phyloP scores from a whole-genome alignment of 768 basidiomycete genomes.

The Sporobolomyces roseus region DNA sequence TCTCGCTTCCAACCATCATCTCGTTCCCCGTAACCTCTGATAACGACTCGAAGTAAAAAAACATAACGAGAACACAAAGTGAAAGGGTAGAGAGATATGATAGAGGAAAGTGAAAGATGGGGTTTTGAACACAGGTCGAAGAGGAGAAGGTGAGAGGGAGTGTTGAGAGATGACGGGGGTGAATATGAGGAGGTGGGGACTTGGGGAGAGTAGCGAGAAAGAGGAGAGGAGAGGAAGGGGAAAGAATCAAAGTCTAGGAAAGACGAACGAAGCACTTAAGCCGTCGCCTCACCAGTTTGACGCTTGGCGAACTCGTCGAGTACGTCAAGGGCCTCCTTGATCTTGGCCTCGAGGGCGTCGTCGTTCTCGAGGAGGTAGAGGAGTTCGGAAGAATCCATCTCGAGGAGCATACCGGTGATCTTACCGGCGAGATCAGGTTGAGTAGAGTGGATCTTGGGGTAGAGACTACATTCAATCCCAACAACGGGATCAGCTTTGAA shows the following conservation, averaged over 20 bases:
- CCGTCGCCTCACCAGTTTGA: constrained; percentile 24
- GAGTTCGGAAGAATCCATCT: constrained; percentile 92
- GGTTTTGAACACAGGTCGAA: neutral
- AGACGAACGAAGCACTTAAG: constrained; percentile 25
- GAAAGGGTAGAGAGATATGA: too few species aligned
- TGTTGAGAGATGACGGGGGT: neutral
- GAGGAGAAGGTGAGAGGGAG: neutral
- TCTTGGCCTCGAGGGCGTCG: constrained; percentile 82
- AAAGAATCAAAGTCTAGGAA: neutral
- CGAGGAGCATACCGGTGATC: constrained; percentile 63
- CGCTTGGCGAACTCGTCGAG: constrained; percentile 34
- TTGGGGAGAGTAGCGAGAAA: neutral
- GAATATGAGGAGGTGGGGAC: neutral
- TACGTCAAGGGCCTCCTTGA: constrained; percentile 40
- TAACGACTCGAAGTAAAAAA: too few species aligned
- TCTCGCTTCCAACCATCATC: too few species aligned
- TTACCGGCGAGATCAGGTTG: constrained; percentile 95
- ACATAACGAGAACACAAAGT: too few species aligned
- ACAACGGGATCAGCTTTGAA: too few species aligned
- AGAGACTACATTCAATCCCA: too few species aligned
- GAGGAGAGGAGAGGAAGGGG: neutral
- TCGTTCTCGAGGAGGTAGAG: constrained; percentile 77
- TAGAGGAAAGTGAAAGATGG: neutral
- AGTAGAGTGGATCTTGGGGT: constrained; percentile 54
- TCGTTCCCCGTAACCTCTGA: too few species aligned